Percentiles rank a stretch among this genome's conserved stretches.
phyloP scores from a whole-genome alignment of 176 grass and related monocot species.

The Dendrocalamus sinicus region DNA sequence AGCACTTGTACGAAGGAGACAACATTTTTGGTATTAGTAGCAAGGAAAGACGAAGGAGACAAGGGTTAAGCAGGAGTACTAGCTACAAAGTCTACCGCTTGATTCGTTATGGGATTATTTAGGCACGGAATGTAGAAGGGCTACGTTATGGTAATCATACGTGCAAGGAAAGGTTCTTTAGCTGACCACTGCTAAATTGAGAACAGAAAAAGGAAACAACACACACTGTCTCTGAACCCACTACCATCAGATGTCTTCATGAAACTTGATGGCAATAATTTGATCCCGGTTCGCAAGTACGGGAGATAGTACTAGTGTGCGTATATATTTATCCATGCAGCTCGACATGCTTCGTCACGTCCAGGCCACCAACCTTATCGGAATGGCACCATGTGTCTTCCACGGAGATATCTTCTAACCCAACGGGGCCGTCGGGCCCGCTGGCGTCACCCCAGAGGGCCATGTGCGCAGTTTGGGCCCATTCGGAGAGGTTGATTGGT shows the following conservation, averaged over 20 bases:
- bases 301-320: no score
- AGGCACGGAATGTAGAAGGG: background rate
- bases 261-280: background rate
- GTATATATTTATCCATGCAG: background rate
- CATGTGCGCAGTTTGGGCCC: no score
- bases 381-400: background rate
- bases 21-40: background rate
- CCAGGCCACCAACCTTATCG: background rate
- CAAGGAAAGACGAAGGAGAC: background rate
- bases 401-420: background rate
- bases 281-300: background rate
- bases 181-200: background rate
- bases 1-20: background rate
- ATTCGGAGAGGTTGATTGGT: no score
- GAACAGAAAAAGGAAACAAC: no score
- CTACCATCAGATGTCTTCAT: no score
- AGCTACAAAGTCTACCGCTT: background rate
- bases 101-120: background rate
- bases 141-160: background rate
- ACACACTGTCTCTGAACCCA: no score
- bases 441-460: no score
- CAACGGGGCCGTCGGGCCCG: no score
- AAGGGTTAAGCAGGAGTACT: background rate
- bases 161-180: background rate
- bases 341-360: background rate